Evolutionary conservation across 108 stramenopile genomes (phyloP).

Genomic region (Phaeodactylum tricornutum): DNA sequence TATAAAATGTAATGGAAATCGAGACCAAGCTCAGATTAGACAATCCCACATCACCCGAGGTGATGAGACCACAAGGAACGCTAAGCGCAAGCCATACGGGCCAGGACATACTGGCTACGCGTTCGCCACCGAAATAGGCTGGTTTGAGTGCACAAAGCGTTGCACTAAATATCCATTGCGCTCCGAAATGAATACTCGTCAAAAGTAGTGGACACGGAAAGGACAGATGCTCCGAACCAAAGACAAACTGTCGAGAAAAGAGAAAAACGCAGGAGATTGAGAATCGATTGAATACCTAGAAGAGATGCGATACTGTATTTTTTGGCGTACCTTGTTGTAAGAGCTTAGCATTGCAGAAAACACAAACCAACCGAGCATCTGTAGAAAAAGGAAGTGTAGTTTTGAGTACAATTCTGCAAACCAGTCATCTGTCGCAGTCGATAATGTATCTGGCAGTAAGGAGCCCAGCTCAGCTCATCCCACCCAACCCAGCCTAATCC

Average conservation of each 20-base stretch:
- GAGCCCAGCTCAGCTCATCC: too few species aligned
- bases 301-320: neutral
- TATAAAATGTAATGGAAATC: slow-evolving; percentile 80
- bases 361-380: slow-evolving; percentile 80
- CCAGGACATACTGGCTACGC: slow-evolving; percentile 63
- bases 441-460: too few species aligned
- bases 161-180: slow-evolving; percentile 73
- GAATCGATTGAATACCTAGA: neutral
- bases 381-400: neutral
- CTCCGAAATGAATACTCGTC: slow-evolving; percentile 71
- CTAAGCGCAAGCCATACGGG: slow-evolving; percentile 40
- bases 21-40: slow-evolving; percentile 68
- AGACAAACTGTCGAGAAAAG: slow-evolving; percentile 34
- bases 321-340: slow-evolving; percentile 17
- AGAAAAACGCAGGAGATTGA: neutral
- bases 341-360: slow-evolving; percentile 70
- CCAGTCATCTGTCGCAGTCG: too few species aligned
- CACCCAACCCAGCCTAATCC: too few species aligned
- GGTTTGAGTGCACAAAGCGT: slow-evolving; percentile 41
- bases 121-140: slow-evolving; percentile 40
- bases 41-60: slow-evolving; percentile 70
- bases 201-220: slow-evolving; percentile 83
- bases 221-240: slow-evolving; percentile 50
- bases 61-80: slow-evolving; percentile 76
- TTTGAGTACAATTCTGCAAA: neutral